These are phyloP conservation scores for Laguncularia racemosa DNA, from an alignment of 345 rosid genomes.

Conservation along the genomic window DNA sequence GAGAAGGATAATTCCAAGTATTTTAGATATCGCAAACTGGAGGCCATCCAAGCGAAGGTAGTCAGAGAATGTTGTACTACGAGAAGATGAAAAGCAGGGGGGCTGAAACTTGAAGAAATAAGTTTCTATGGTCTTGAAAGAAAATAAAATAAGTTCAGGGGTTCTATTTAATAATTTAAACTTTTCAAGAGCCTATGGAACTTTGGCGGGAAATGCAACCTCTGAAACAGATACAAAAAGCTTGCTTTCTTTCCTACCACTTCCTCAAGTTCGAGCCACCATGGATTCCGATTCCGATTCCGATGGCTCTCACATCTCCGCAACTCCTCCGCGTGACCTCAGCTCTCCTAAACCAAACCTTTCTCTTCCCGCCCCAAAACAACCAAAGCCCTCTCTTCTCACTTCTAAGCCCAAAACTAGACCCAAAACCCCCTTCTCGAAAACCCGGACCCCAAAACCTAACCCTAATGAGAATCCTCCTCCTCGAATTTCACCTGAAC, in stretches of 20 bases:
- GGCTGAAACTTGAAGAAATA: no score
- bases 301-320: conserved; percentile 77
- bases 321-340: conserved; percentile 72
- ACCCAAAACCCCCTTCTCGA: conserved; percentile 20
- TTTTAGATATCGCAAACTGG: no score
- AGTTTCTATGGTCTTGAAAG: no score
- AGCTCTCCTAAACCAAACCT: conserved; percentile 14
- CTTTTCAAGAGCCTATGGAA: no score
- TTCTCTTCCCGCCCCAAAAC: conserved; percentile 6
- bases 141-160: no score
- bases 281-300: conserved; percentile 85
- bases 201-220: conserved; percentile 38
- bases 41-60: no score
- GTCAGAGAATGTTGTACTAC: no score
- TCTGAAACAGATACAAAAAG: not conserved
- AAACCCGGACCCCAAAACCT: conserved; percentile 15
- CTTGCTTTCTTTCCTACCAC: not conserved
- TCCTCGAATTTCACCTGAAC: conserved; percentile 6
- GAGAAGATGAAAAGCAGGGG: no score
- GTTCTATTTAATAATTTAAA: no score
- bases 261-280: not conserved
- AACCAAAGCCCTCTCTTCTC: conserved; percentile 8
- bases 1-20: no score
- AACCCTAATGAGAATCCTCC: conserved; percentile 9
- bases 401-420: conserved; percentile 18